Conservation (phyloP, 768 basidiomycete genomes). For the Leccinellum luteum region DNA sequence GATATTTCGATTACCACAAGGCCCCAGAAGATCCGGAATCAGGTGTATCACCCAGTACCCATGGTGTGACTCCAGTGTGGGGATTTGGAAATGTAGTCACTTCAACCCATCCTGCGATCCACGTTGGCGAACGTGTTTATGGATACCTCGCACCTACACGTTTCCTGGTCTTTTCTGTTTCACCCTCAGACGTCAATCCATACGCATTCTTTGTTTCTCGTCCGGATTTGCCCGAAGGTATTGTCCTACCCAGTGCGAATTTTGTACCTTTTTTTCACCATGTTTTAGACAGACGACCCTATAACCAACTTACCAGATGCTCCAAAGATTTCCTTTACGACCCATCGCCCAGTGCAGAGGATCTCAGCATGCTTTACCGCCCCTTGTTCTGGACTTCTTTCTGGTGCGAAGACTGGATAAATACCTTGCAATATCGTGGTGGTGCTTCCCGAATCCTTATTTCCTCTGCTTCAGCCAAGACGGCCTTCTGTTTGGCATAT, state of each 20-base stretch:
- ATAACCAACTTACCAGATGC: conserved; percentile 67
- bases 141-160: conserved; percentile 57
- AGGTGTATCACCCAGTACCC: conserved; percentile 43
- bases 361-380: conserved; percentile 68
- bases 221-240: conserved; percentile 60
- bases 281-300: conserved; percentile 58
- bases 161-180: conserved; percentile 55
- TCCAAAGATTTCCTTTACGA: conserved; percentile 53
- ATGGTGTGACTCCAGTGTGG: conserved; percentile 72
- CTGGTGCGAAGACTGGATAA: conserved; percentile 73
- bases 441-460: conserved; percentile 50
- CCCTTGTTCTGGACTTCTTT: conserved; percentile 75
- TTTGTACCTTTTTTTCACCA: not conserved
- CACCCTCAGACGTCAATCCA: conserved; percentile 47
- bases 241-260: not conserved
- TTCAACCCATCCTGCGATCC: conserved; percentile 49
- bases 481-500: conserved; percentile 68
- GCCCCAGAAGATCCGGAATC: conserved; percentile 37
- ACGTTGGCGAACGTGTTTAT: conserved; percentile 58
- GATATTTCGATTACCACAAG: conserved; percentile 68
- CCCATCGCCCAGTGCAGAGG: conserved; percentile 47
- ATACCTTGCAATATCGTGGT: conserved; percentile 47
- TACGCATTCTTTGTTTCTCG: conserved; percentile 57
- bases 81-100: conserved; percentile 59
- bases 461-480: conserved; percentile 72